Base-by-base conservation (phyloP, 202 grass and related monocot species). In the Digitaria exilis region DNA sequence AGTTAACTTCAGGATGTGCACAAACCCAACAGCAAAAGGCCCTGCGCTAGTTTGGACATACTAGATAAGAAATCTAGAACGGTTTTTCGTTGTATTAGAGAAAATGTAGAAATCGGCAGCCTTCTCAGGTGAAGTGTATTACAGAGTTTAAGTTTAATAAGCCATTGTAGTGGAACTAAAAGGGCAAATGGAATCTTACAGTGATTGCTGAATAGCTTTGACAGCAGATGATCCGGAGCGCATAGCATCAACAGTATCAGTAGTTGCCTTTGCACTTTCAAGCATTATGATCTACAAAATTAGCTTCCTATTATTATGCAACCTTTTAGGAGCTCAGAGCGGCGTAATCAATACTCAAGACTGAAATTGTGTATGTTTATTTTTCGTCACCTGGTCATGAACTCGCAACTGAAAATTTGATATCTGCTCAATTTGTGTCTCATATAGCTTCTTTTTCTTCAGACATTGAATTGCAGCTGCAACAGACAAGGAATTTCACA, bases 391-490 rank as follows among this genome's bases (percentile, higher is more conserved):
- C 90, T 96, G 93, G 84, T 93, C 93, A 87, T 96, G 90, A 80
- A 96, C 80, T 21, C 86, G 86, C 61, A 96, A 73, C 25, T 96
- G 93, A 71, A 86, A 93, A 67, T 93, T 96, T 10, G 73, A 71
- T 62, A 96, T 77, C 37, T 93, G 93, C 61, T 96, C 89, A 50
- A 89, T 96, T 35, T 96, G 88, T 80, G 84, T 87, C 54, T 93
- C 93, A 0, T 96, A 96, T 62, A 93, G 46, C 79, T 89, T 96
- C 77, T 96, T 96, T 82, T 87, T 93, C 88, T 89, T 96, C 52
- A 89, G 78, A 83, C 83, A 91, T 50, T 93, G 88, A 82, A 96
- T 91, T 73, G 88, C 80, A 80, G 88, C 93, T 96, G 88, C 57
- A 83, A 84, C 71, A 88, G 79, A 57, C 15, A 90, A 81, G 26